Percentiles rank a stretch among this genome's conserved stretches.
Evolutionary conservation across 768 basidiomycete genomes (phyloP).

Genomic region (Auriscalpium orientale): DNA sequence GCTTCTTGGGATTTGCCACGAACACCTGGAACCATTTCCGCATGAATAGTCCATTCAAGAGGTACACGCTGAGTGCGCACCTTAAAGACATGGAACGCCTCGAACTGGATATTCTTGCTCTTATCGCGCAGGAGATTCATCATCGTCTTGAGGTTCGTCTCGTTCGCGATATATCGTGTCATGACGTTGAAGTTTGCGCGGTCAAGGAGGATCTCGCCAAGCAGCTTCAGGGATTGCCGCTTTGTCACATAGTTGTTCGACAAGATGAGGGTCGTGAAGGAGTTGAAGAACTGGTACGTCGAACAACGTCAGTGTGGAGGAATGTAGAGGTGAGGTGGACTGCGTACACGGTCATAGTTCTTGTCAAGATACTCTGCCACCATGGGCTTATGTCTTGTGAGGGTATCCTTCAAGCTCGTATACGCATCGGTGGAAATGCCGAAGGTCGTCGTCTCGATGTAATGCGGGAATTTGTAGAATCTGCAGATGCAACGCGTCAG

Average conservation of each 20-base stretch:
- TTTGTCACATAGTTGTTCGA: conserved; percentile 99
- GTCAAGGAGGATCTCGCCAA: conserved; percentile 96
- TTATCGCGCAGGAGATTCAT: conserved; percentile 98
- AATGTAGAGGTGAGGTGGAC: not conserved
- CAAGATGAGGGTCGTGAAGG: conserved; percentile 87
- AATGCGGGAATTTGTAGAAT: conserved; percentile 94
- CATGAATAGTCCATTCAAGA: not conserved
- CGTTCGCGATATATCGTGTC: conserved; percentile 94
- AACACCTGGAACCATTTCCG: conserved; percentile 60
- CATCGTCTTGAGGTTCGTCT: conserved; percentile 98
- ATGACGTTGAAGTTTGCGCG: conserved; percentile 97
- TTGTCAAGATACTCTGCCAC: conserved; percentile 94
- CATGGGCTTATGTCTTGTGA: conserved; percentile 97
- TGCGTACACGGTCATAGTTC: conserved; percentile 87
- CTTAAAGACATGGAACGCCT: conserved; percentile 99
- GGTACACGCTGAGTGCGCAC: conserved; percentile 30
- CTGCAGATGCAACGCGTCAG: conserved; percentile 30
- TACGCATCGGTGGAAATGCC: conserved; percentile 98
- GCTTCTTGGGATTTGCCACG: conserved; percentile 99
- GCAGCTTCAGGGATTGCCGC: conserved; percentile 93
- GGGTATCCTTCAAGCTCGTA: conserved; percentile 93
- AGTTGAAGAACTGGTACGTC: conserved; percentile 77
- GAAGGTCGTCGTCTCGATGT: conserved; percentile 96
- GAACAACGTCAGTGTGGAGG: not conserved
- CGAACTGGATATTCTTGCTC: conserved; percentile 99